Conservation (phyloP, 2,329 filamentous ascomycete genomes). For the Penicillium brevicompactum region DNA sequence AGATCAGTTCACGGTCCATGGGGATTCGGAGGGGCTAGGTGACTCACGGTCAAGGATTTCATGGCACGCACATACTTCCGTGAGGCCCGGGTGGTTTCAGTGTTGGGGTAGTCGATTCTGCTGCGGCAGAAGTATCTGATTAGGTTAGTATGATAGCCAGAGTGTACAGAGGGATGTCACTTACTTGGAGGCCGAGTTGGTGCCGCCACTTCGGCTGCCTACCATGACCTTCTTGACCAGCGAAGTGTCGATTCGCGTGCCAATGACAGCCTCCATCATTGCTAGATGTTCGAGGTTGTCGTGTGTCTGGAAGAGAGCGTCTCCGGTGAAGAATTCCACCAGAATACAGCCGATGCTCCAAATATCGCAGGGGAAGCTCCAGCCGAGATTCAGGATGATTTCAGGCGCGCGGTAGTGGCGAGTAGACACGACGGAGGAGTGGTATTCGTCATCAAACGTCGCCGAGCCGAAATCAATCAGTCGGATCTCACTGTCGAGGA, state of each 20-base stretch:
- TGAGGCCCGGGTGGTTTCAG: conserved; percentile 64
- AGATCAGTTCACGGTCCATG: conserved; percentile 13
- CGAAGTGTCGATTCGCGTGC: conserved; percentile 56
- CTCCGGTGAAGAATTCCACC: conserved; percentile 69
- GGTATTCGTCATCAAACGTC: conserved; percentile 69
- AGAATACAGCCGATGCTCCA: conserved; percentile 71
- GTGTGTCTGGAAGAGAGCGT: conserved; percentile 69
- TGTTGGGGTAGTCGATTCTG: conserved; percentile 65
- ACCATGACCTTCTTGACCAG: conserved; percentile 57
- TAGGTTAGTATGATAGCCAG: conserved; percentile 34
- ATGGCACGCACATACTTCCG: conserved; percentile 70
- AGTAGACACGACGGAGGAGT: conserved; percentile 68
- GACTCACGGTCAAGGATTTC: conserved; percentile 61
- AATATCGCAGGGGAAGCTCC: conserved; percentile 69
- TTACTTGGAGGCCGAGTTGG: conserved; percentile 60
- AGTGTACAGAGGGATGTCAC: conserved; percentile 26
- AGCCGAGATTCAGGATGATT: conserved; percentile 68
- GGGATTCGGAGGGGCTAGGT: not conserved
- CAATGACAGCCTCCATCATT: conserved; percentile 69
- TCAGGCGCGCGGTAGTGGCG: conserved; percentile 68
- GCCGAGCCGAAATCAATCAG: conserved; percentile 70
- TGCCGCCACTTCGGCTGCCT: conserved; percentile 49
- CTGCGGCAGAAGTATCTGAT: conserved; percentile 57
- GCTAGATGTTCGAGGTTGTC: conserved; percentile 69
- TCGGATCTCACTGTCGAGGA: conserved; percentile 67